Evolutionary conservation across 495 filamentous ascomycete species (phyloP).

Genomic region (Daldinia vernicosa): DNA sequence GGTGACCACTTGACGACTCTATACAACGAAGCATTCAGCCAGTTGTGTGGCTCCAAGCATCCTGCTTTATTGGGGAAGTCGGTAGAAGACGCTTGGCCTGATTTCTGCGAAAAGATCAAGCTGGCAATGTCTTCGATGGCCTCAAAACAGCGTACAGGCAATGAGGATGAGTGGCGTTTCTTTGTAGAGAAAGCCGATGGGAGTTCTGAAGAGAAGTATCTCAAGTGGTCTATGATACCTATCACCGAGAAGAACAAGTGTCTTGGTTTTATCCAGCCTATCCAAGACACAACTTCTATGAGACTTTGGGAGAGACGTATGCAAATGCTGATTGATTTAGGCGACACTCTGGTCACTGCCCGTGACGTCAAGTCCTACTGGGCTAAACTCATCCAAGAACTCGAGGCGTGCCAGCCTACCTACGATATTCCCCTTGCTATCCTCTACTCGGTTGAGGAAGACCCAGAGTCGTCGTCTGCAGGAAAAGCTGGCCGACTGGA

Average conservation of each 20-base stretch:
- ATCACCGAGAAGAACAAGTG: constrained; percentile 67
- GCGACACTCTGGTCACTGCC: constrained; percentile 71
- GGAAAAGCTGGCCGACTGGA: constrained; percentile 65
- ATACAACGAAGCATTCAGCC: constrained; percentile 77
- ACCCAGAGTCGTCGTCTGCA: constrained; percentile 63
- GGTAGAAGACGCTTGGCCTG: constrained; percentile 69
- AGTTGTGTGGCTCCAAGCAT: constrained; percentile 73
- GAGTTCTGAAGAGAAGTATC: constrained; percentile 72
- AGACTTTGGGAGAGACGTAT: constrained; percentile 72
- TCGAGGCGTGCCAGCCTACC: constrained; percentile 64
- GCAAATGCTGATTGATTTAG: constrained; percentile 72
- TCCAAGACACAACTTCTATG: constrained; percentile 73
- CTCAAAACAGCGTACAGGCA: constrained; percentile 61
- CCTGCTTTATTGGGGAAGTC: constrained; percentile 70
- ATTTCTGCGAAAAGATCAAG: constrained; percentile 71
- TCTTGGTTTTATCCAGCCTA: constrained; percentile 59
- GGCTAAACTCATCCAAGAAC: constrained; percentile 62
- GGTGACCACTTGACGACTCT: constrained; percentile 69
- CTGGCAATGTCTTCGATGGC: constrained; percentile 65
- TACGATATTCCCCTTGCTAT: constrained; percentile 70
- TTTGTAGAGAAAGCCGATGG: constrained; percentile 65
- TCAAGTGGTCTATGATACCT: constrained; percentile 73
- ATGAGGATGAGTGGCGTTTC: constrained; percentile 77
- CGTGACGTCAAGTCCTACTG: constrained; percentile 71
- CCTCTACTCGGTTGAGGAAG: constrained; percentile 69